These are phyloP conservation scores for Elsinoe arachidis DNA, from an alignment of 2,329 filamentous ascomycete genomes.

Conservation along the genomic window DNA sequence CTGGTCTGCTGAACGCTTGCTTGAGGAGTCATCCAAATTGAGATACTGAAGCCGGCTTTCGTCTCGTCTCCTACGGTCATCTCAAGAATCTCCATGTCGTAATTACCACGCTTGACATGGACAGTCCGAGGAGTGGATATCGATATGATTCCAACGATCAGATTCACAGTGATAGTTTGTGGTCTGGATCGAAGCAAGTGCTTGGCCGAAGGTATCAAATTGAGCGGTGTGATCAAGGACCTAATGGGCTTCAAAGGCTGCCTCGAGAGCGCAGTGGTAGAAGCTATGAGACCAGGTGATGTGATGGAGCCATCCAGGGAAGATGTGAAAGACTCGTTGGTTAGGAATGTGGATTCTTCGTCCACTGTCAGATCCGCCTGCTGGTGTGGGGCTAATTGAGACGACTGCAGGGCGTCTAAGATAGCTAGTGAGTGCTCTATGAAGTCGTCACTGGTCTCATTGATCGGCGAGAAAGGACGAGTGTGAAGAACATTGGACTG, in stretches of 20 bases:
- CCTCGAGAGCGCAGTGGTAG: constrained; percentile 12
- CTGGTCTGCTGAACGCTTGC: background rate
- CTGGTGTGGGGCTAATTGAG: constrained; percentile 39
- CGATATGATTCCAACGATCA: constrained; percentile 72
- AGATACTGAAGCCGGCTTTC: constrained; percentile 67
- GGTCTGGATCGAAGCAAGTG: constrained; percentile 61
- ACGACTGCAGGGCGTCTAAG: constrained; percentile 58
- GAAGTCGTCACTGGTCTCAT: constrained; percentile 48
- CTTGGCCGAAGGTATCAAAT: constrained; percentile 58
- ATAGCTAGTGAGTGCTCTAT: constrained; percentile 69
- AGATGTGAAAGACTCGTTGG: constrained; percentile 29
- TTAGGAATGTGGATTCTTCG: constrained; percentile 30
- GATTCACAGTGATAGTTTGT: constrained; percentile 71
- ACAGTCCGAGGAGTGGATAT: constrained; percentile 60
- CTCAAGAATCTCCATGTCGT: constrained; percentile 59
- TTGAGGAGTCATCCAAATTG: constrained; percentile 63
- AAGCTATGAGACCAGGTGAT: constrained; percentile 13
- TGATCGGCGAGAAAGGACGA: background rate
- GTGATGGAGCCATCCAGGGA: constrained; percentile 22
- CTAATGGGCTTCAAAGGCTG: constrained; percentile 23
- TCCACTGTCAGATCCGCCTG: constrained; percentile 16
- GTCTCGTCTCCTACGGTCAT: constrained; percentile 80
- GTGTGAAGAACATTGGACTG: background rate
- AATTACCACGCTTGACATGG: constrained; percentile 49
- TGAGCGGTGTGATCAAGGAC: constrained; percentile 53